Evolutionary conservation across 1,284 basidiomycete genomes (phyloP).

Genomic region (Ustilago sp.): DNA sequence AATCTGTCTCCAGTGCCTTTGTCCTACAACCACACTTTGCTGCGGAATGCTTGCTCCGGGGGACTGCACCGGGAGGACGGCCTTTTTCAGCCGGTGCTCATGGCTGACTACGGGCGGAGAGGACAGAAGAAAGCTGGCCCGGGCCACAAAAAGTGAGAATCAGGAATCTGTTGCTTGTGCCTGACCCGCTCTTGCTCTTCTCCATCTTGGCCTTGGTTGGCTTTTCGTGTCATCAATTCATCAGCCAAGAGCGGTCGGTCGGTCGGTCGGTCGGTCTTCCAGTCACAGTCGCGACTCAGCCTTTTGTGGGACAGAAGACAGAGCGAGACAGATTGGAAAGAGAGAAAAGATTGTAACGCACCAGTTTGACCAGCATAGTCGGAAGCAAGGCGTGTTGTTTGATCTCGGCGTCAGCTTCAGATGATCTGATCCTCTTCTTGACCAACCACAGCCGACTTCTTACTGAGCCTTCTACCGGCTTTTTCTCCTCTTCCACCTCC

Average conservation of each 20-base stretch:
- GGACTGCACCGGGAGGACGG: constrained; percentile 1
- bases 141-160: not conserved
- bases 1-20: no score
- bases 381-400: constrained; percentile 9
- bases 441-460: constrained; percentile 2
- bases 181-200: not conserved
- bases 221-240: no score
- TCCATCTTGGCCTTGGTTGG: not conserved
- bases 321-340: not conserved
- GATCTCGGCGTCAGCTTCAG: constrained; percentile 9
- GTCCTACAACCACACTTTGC: not conserved
- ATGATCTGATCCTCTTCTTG: no score
- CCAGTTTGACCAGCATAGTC: constrained; percentile 20
- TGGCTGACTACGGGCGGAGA: not conserved
- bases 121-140: not conserved
- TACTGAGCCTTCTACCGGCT: not conserved
- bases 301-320: not conserved
- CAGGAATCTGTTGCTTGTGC: not conserved
- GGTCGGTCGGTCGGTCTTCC: not conserved
- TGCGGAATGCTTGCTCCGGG: not conserved
- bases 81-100: constrained; percentile 4
- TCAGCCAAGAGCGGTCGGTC: not conserved
- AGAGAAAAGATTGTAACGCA: not conserved
- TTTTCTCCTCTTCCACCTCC: not conserved
- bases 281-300: not conserved